Conservation (phyloP, 1,139 yeast genomes). For the Hyphopichia khmerensis region DNA sequence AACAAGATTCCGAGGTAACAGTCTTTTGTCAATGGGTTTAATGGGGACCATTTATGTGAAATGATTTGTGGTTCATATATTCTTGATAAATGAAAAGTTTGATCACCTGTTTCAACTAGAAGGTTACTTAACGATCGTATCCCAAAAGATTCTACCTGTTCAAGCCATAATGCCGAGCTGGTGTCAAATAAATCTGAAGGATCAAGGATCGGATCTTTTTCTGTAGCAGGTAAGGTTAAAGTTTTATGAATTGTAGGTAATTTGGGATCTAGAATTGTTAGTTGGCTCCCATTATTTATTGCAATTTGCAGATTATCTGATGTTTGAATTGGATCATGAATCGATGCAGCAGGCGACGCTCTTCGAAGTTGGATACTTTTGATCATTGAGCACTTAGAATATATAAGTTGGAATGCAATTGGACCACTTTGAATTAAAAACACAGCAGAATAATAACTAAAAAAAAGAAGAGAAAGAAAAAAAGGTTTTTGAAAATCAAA, state of each 20-base stretch:
- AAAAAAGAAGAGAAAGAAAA: neutral
- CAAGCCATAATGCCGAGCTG: slow-evolving; percentile 28
- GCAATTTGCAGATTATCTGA: slow-evolving; percentile 40
- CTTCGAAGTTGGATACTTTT: neutral
- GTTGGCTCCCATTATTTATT: slow-evolving; percentile 32
- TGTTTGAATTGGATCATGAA: slow-evolving; percentile 35
- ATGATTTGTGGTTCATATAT: slow-evolving; percentile 35
- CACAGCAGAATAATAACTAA: neutral
- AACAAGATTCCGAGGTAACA: slow-evolving; percentile 34
- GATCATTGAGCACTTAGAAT: neutral
- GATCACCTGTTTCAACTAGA: slow-evolving; percentile 27
- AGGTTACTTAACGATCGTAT: slow-evolving; percentile 28
- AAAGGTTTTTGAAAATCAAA: neutral
- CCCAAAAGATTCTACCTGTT: slow-evolving; percentile 27
- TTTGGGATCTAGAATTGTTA: slow-evolving; percentile 39
- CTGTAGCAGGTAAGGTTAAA: slow-evolving; percentile 8
- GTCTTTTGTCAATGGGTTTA: slow-evolving; percentile 22
- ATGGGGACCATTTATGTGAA: slow-evolving; percentile 37
- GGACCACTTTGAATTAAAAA: no score
- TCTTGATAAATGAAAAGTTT: slow-evolving; percentile 28
- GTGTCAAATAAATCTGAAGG: slow-evolving; percentile 28
- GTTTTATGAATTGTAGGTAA: slow-evolving; percentile 35
- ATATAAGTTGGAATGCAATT: no score
- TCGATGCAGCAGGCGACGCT: slow-evolving; percentile 10
- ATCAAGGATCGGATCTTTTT: slow-evolving; percentile 19